Evolutionary conservation across 2,329 filamentous ascomycete genomes (phyloP).

Genomic region (Leptographium galeiforme): DNA sequence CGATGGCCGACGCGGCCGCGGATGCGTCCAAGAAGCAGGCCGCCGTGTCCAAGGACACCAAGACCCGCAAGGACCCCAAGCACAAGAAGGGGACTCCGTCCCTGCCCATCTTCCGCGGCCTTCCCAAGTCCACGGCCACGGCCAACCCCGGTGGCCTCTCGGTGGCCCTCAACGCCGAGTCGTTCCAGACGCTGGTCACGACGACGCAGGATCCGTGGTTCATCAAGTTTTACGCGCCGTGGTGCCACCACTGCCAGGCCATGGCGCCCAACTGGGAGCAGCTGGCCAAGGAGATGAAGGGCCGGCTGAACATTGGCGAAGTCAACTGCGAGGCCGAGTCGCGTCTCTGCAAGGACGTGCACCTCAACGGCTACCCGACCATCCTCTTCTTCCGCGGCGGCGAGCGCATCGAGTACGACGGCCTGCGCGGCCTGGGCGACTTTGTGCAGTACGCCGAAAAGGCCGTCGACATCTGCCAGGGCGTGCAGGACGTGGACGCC

Average conservation of each 20-base stretch:
- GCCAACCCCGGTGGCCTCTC: constrained; percentile 69
- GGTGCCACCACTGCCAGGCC: constrained; percentile 91
- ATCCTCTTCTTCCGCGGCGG: constrained; percentile 86
- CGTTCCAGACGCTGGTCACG: constrained; percentile 74
- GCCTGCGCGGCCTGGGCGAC: constrained; percentile 83
- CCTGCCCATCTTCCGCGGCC: constrained; percentile 19
- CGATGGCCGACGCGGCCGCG: background rate
- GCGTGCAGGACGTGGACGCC: constrained; percentile 70
- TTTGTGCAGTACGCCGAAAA: constrained; percentile 78
- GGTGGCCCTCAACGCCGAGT: constrained; percentile 64
- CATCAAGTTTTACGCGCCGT: constrained; percentile 96
- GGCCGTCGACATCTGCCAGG: constrained; percentile 62
- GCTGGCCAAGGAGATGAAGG: constrained; percentile 82
- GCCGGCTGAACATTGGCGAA: constrained; percentile 80
- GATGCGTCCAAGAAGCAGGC: background rate
- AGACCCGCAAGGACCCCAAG: constrained; percentile 8
- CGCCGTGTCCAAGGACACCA: constrained; percentile 4
- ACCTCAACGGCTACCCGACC: constrained; percentile 69
- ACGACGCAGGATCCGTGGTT: constrained; percentile 90
- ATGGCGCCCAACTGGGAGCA: constrained; percentile 84
- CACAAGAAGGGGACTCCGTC: constrained; percentile 11
- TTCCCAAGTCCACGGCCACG: constrained; percentile 36
- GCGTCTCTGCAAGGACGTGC: constrained; percentile 83
- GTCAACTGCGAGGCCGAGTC: constrained; percentile 86
- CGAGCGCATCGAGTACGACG: constrained; percentile 85